phyloP scores from a whole-genome alignment of 2,329 filamentous ascomycete species.

The Neonectria sp. region DNA sequence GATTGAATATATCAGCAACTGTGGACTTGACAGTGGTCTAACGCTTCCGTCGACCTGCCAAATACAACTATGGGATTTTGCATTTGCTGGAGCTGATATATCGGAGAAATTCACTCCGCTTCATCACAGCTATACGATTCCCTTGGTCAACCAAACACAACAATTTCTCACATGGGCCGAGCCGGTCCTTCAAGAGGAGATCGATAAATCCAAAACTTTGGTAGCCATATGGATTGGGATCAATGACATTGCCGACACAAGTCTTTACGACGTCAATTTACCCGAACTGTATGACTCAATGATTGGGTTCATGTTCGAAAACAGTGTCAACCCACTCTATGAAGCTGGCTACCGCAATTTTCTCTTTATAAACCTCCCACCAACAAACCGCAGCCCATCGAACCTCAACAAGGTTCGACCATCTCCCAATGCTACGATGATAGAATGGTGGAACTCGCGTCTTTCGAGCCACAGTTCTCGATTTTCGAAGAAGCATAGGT shows the following conservation, averaged over 20 bases:
- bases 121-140: conserved; percentile 22
- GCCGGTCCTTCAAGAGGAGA: conserved; percentile 2
- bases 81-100: conserved; percentile 22
- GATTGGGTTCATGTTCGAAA: conserved; percentile 19
- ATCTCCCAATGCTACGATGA: conserved; percentile 10
- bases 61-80: conserved; percentile 29
- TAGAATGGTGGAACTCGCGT: conserved; percentile 21
- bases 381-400: conserved; percentile 15
- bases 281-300: conserved; percentile 22
- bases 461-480: conserved; percentile 5
- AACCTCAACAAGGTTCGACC: neutral
- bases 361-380: conserved; percentile 29
- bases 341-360: conserved; percentile 20
- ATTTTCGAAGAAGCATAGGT: conserved; percentile 9
- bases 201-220: conserved; percentile 22
- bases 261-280: neutral
- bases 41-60: conserved; percentile 21
- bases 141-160: conserved; percentile 29
- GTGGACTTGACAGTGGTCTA: conserved; percentile 17
- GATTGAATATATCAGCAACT: conserved; percentile 21
- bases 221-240: conserved; percentile 31
- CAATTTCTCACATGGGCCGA: conserved; percentile 29
- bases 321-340: conserved; percentile 15
- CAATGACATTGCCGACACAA: conserved; percentile 23
- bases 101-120: conserved; percentile 21